Conservation (phyloP, 768 basidiomycete genomes). For the Auriscalpium microsporum region DNA sequence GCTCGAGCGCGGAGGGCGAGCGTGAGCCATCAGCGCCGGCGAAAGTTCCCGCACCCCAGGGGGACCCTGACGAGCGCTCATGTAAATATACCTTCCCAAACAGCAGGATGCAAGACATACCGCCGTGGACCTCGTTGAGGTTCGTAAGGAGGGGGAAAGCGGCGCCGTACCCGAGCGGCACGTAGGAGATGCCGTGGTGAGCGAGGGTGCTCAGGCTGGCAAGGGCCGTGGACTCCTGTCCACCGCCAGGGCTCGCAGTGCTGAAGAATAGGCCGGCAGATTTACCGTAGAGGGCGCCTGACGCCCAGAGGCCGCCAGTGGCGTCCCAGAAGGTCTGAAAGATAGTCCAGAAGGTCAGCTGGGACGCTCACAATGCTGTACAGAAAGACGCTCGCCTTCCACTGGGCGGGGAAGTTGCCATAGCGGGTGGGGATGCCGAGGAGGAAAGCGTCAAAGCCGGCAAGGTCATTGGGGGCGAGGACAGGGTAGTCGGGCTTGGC, state of each 20-base stretch:
- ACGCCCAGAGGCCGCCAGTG: constrained; percentile 58
- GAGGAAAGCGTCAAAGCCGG: constrained; percentile 61
- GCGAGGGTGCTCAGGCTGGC: constrained; percentile 46
- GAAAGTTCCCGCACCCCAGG: constrained; percentile 71
- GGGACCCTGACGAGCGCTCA: constrained; percentile 39
- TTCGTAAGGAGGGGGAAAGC: constrained; percentile 35
- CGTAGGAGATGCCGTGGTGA: constrained; percentile 68
- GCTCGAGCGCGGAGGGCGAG: constrained; percentile 40
- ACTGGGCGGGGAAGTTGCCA: constrained; percentile 74
- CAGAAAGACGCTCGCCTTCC: constrained; percentile 42
- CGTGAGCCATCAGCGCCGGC: constrained; percentile 39
- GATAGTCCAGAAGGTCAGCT: background rate
- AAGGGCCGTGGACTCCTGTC: constrained; percentile 60
- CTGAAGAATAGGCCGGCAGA: constrained; percentile 69
- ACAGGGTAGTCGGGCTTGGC: constrained; percentile 67
- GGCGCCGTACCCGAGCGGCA: constrained; percentile 63
- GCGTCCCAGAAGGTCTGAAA: constrained; percentile 64
- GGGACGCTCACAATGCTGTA: background rate
- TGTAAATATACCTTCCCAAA: background rate
- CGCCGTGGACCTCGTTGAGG: constrained; percentile 46
- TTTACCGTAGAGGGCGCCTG: constrained; percentile 61
- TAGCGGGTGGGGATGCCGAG: constrained; percentile 76
- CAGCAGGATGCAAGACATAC: constrained; percentile 26
- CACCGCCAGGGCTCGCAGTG: constrained; percentile 66
- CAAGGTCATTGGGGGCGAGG: constrained; percentile 45